Evolutionary conservation across 192 early-diverging fungal species (phyloP).

Genomic region (Pilaira anomala): DNA sequence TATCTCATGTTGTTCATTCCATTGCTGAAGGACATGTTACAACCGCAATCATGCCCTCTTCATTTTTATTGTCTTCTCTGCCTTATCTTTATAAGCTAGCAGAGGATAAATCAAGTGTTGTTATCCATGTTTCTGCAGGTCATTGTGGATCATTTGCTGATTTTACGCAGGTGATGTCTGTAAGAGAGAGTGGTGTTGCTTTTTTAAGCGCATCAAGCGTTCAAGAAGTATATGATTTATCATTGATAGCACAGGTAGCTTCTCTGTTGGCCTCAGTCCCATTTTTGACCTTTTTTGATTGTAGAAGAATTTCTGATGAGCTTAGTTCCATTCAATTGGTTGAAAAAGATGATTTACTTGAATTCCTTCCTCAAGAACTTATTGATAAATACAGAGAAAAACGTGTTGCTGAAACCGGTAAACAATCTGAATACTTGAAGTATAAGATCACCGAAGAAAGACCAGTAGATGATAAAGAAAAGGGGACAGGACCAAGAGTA

Average conservation of each 20-base stretch:
- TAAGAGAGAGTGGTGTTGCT: slow-evolving; percentile 73
- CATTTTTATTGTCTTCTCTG: slow-evolving; percentile 42
- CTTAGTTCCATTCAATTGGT: slow-evolving; percentile 32
- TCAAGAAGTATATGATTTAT: slow-evolving; percentile 80
- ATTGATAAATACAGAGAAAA: slow-evolving; percentile 33
- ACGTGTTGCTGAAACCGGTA: not conserved
- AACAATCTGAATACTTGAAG: slow-evolving; percentile 10
- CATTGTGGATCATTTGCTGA: slow-evolving; percentile 29
- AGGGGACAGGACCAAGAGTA: not conserved
- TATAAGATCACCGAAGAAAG: not conserved
- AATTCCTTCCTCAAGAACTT: slow-evolving; percentile 36
- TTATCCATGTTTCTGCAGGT: slow-evolving; percentile 51
- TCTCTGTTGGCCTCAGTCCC: slow-evolving; percentile 46
- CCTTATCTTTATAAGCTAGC: slow-evolving; percentile 51
- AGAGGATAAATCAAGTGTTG: slow-evolving; percentile 37
- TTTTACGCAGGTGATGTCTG: slow-evolving; percentile 59
- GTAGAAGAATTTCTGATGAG: slow-evolving; percentile 30
- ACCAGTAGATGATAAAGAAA: not conserved
- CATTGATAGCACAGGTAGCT: slow-evolving; percentile 71
- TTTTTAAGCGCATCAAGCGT: slow-evolving; percentile 67
- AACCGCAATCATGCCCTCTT: slow-evolving; percentile 23
- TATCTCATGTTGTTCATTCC: not conserved
- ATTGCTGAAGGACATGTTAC: not conserved
- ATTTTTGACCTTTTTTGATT: slow-evolving; percentile 60
- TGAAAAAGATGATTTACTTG: slow-evolving; percentile 21